Evolutionary conservation across 2,329 filamentous ascomycete species (phyloP), one percentile per base, ranked within the genome.

Genomic region (Blastomyces silverae): DNA sequence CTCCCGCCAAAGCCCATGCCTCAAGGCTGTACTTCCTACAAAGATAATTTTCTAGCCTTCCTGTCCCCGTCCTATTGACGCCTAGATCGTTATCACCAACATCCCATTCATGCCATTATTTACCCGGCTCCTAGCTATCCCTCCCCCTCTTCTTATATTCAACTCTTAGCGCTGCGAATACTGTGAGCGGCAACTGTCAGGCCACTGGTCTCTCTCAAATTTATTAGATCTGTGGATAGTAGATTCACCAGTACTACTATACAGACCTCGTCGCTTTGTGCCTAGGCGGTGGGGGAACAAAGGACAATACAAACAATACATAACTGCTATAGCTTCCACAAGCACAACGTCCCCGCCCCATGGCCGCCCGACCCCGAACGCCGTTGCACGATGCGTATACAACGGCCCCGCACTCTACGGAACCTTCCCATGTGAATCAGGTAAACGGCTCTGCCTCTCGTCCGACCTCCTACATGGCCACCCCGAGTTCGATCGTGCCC

Each of bases 401-500:
- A 20, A 66, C 72, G 57, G 68, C 72, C 44, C 69, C 74, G 64
- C 71, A 73, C 37, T 66, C 71, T 50, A 67, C 71, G 42, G 74
- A 76, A 60, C 67, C 73, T 53, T 63, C 71, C 20, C 65, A 72
- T 48, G 48, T 74, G 65, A 74, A 69, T 69, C 73, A 73, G 66
- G 72, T 73, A 22, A 76, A 77, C 65, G 72, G 73, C 52, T 66
- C 66, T 44, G 71, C 73, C 48, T 71, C 71, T 46, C 73, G 77
- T 61, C 78, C 78, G 8, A 75, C 73, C 63, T 80, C 79, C 59
- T 78, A 76, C 65, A 70, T 74, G 59, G 78, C 75, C 11, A 25
- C 22, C 62, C 70, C 69, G 63, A 70, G 69, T 66, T 71, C 71
- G 7, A 69, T 69, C 53, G 70, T 66, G 25, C 67, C 70, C 48